Percentiles rank a stretch among this genome's conserved stretches.
Conservation (phyloP, 73 alveolate species). For the Paramecium biaurelia region DNA sequence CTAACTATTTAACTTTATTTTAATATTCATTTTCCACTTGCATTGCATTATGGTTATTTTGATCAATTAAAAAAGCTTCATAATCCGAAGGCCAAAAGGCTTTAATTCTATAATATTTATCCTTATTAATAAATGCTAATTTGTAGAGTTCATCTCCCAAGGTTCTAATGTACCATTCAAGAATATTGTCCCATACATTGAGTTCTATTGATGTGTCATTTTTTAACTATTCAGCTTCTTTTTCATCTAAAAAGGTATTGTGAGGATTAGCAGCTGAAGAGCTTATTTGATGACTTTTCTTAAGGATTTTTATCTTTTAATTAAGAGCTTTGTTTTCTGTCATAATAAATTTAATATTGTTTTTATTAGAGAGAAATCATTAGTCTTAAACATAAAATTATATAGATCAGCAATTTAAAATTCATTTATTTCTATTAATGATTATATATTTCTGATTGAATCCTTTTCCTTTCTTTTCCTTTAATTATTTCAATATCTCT, state of each 20-base stretch:
- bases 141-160: constrained; percentile 15
- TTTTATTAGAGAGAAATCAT: neutral
- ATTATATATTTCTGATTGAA: neutral
- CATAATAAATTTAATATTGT: neutral
- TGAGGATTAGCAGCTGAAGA: constrained; percentile 23
- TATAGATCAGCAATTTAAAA: neutral
- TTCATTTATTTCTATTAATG: neutral
- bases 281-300: neutral
- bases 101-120: neutral
- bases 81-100: neutral
- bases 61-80: neutral
- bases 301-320: neutral
- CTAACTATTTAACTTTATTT: neutral
- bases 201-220: neutral
- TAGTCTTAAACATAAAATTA: neutral
- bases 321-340: neutral
- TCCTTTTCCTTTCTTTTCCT: too few species aligned
- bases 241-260: neutral
- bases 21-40: neutral
- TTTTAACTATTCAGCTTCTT: neutral
- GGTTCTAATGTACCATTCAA: constrained; percentile 37
- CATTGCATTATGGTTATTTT: neutral
- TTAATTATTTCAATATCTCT: too few species aligned
- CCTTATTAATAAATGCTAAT: neutral
- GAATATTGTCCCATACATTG: neutral